Conservation (phyloP, 2,329 filamentous ascomycete species). For the Curvularia sp. region DNA sequence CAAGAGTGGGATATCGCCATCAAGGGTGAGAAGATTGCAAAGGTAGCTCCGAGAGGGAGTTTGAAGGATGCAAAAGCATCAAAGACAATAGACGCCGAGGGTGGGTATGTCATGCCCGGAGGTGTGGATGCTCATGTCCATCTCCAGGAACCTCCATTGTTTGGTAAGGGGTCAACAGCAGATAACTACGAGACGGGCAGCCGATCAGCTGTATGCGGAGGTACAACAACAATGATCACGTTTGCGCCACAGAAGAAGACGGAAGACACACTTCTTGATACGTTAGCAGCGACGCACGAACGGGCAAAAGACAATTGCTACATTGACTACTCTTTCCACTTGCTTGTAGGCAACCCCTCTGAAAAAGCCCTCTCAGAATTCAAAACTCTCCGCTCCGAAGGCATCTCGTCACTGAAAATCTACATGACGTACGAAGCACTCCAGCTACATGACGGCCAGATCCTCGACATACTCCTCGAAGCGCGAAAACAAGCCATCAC, state of each 20-base stretch:
- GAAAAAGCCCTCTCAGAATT: conserved; percentile 47
- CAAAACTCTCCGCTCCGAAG: conserved; percentile 44
- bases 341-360: conserved; percentile 51
- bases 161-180: conserved; percentile 53
- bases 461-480: conserved; percentile 50
- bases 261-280: conserved; percentile 55
- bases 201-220: conserved; percentile 57
- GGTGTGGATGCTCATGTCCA: conserved; percentile 59
- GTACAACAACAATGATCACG: conserved; percentile 59
- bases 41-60: conserved; percentile 43
- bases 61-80: conserved; percentile 39
- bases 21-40: conserved; percentile 53
- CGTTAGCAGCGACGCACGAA: conserved; percentile 54
- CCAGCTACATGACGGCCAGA: conserved; percentile 50
- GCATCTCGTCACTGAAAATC: conserved; percentile 54
- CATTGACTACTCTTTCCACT: conserved; percentile 57
- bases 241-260: conserved; percentile 58
- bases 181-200: conserved; percentile 54
- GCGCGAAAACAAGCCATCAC: conserved; percentile 56
- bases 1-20: conserved; percentile 54
- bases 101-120: conserved; percentile 56
- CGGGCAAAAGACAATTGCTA: conserved; percentile 57
- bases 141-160: conserved; percentile 56
- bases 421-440: conserved; percentile 55
- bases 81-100: conserved; percentile 54